Evolutionary conservation across 2,329 filamentous ascomycete species (phyloP).

Genomic region (Talaromyces sp.): DNA sequence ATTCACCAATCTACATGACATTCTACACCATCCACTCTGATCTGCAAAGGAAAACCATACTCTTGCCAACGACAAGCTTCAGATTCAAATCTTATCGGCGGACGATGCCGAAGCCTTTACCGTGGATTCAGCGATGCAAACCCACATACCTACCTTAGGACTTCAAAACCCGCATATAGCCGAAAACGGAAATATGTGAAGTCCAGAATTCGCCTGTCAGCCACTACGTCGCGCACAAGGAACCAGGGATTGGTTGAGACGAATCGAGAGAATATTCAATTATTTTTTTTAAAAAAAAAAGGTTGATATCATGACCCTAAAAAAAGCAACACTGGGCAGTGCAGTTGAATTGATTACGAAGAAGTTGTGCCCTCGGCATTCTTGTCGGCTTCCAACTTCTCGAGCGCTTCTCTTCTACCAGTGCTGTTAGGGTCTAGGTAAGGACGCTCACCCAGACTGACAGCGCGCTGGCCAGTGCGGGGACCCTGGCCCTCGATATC

Average conservation of each 20-base stretch:
- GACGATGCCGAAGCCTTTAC: neutral
- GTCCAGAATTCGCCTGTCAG: neutral
- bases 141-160: neutral
- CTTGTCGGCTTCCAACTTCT: neutral
- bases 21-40: neutral
- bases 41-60: neutral
- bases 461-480: constrained; percentile 45
- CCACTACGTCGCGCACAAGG: neutral
- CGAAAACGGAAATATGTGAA: neutral
- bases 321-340: neutral
- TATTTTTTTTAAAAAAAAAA: neutral
- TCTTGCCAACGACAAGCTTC: neutral
- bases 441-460: constrained; percentile 51
- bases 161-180: neutral
- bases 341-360: neutral
- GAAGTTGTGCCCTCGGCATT: neutral
- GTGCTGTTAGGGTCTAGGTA: constrained; percentile 46
- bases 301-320: neutral
- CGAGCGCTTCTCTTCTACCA: constrained; percentile 16
- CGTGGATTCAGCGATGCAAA: neutral
- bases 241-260: neutral
- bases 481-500: constrained; percentile 43
- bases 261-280: neutral
- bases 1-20: neutral
- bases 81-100: neutral